A percentile compares a stretch with the other conserved stretches of the same genome.
phyloP scores from a whole-genome alignment of 257 asterid species.

The Solanum pinnatisectum region DNA sequence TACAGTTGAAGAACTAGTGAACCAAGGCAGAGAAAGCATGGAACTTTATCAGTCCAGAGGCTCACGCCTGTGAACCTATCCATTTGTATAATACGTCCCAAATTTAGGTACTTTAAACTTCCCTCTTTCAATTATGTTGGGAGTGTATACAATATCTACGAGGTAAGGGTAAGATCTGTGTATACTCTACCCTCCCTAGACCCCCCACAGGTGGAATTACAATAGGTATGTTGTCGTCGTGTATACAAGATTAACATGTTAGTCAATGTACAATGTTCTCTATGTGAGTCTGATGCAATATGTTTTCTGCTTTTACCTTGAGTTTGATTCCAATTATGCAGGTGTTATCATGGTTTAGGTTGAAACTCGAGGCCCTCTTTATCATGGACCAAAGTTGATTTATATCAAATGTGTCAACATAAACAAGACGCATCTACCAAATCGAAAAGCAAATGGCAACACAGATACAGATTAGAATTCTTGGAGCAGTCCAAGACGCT shows the following conservation, averaged over 20 bases:
- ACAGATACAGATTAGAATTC: not conserved
- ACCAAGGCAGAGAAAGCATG: slow-evolving; percentile 6
- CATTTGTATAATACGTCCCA: not conserved
- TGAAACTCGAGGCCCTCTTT: not conserved
- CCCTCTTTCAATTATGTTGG: not conserved
- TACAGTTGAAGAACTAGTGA: not conserved
- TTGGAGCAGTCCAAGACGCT: not conserved
- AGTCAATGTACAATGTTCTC: not conserved
- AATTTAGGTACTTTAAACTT: not conserved
- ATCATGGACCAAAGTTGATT: not conserved
- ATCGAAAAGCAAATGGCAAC: not conserved
- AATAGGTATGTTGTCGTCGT: not conserved
- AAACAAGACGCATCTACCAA: not conserved
- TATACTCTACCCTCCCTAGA: not conserved
- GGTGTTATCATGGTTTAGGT: not conserved
- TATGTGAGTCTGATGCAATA: not conserved
- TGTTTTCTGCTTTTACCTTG: not conserved
- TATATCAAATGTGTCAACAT: not conserved
- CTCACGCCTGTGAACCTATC: slow-evolving; percentile 3
- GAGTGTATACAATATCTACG: not conserved
- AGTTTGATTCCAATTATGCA: not conserved
- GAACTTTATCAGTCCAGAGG: slow-evolving; percentile 14
- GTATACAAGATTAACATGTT: not conserved
- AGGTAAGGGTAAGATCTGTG: not conserved
- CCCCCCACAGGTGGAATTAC: not conserved